phyloP scores from a whole-genome alignment of 140 eudicot species.

The Erigeron philadelphicus region DNA sequence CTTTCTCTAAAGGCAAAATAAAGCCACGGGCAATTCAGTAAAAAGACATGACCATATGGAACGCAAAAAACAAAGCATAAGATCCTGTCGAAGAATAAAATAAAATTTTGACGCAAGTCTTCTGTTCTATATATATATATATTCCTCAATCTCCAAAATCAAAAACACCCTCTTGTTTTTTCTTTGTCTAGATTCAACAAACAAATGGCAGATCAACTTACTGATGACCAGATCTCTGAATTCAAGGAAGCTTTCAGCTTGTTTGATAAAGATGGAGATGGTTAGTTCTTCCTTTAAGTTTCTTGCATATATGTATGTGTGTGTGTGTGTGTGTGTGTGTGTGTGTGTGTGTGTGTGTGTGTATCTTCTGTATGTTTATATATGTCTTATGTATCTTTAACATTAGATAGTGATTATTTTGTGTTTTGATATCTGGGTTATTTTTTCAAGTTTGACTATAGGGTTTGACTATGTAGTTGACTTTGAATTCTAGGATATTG shows the following conservation, averaged over 20 bases:
- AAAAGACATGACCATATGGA: not conserved
- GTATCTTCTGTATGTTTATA: too few relatives aligned
- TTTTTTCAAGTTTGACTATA: constrained; percentile 15
- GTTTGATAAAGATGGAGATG: constrained; percentile 36
- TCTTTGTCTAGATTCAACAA: not conserved
- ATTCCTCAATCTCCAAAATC: constrained; percentile 10
- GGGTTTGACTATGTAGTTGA: not conserved
- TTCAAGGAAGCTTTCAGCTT: constrained; percentile 35
- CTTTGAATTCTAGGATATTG: not conserved
- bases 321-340: too few relatives aligned
- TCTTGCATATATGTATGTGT: not conserved
- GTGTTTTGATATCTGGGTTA: constrained; percentile 22
- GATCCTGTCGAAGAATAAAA: constrained; percentile 13
- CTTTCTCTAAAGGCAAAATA: constrained; percentile 22
- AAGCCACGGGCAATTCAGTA: constrained; percentile 13
- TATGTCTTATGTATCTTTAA: not conserved
- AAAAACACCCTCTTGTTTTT: constrained; percentile 5
- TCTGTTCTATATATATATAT: constrained; percentile 23
- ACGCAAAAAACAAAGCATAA: not conserved
- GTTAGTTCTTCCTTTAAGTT: constrained; percentile 6
- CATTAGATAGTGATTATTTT: not conserved
- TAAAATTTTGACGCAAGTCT: not conserved
- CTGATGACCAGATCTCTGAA: constrained; percentile 33
- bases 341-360: too few relatives aligned
- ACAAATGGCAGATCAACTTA: constrained; percentile 32